phyloP scores from a whole-genome alignment of 2,329 filamentous ascomycete species.

The Alternaria ethzedia region DNA sequence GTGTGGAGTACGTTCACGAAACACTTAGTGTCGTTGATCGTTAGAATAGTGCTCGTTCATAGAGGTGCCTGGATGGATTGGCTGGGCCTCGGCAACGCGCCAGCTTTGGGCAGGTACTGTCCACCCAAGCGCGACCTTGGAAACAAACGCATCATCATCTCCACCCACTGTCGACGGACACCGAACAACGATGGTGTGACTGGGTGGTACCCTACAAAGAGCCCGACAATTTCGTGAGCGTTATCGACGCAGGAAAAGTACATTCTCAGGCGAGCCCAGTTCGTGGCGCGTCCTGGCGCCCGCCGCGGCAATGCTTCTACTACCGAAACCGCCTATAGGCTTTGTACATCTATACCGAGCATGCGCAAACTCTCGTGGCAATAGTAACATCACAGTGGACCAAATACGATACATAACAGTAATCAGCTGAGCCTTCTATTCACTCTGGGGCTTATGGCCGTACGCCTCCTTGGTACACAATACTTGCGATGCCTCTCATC shows the following conservation, averaged over 20 bases:
- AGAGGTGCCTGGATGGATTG: not conserved
- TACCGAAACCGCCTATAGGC: not conserved
- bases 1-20: not conserved
- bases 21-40: not conserved
- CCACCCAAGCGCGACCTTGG: not conserved
- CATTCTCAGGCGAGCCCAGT: not conserved
- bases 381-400: not conserved
- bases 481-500: not conserved
- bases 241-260: not conserved
- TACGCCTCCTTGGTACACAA: not conserved
- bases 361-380: not conserved
- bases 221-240: not conserved
- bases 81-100: not conserved
- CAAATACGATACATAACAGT: not conserved
- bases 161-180: not conserved
- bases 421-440: not conserved
- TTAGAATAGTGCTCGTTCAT: not conserved
- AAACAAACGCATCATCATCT: not conserved
- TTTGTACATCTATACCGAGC: not conserved
- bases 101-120: not conserved
- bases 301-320: not conserved
- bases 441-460: not conserved
- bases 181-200: not conserved
- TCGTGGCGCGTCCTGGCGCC: not conserved
- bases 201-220: not conserved